Percentiles rank a stretch among this genome's conserved stretches.
Evolutionary conservation across 768 basidiomycete species (phyloP).

Genomic region (Hebeloma cylindrosporum): DNA sequence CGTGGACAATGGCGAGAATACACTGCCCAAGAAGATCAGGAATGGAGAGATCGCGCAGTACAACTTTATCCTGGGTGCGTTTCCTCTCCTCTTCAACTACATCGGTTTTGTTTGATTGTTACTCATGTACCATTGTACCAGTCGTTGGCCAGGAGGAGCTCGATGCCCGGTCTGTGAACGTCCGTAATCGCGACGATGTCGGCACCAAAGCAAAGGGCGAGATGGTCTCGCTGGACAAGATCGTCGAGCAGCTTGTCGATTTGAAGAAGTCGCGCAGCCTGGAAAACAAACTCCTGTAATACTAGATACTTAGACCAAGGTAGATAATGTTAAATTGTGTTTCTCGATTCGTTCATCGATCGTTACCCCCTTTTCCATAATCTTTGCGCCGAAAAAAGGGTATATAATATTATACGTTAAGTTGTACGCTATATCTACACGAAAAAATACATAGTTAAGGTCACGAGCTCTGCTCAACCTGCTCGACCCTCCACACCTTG

Average conservation of each 20-base stretch:
- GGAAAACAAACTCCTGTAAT: constrained; percentile 39
- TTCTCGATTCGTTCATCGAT: too few relatives aligned
- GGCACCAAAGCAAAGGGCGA: constrained; percentile 81
- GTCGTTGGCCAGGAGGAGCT: constrained; percentile 96
- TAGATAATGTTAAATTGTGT: too few relatives aligned
- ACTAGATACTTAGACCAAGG: too few relatives aligned
- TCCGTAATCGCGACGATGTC: constrained; percentile 92
- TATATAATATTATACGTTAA: too few relatives aligned
- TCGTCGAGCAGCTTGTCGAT: constrained; percentile 65
- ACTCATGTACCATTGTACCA: constrained; percentile 29
- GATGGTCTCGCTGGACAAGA: constrained; percentile 69
- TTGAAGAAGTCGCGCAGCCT: constrained; percentile 59
- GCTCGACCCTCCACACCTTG: constrained; percentile 85
- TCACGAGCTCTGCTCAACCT: constrained; percentile 31
- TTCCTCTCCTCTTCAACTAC: not conserved
- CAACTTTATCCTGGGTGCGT: constrained; percentile 93
- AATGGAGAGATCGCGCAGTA: constrained; percentile 98
- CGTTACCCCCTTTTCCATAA: too few relatives aligned
- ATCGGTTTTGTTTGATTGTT: constrained; percentile 8
- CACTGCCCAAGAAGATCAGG: constrained; percentile 94
- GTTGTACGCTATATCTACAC: too few relatives aligned
- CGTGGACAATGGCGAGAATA: constrained; percentile 89
- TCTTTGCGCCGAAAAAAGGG: too few relatives aligned
- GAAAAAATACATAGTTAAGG: too few relatives aligned
- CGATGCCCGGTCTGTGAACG: constrained; percentile 84